These are phyloP conservation scores for Calonectria fujianensis DNA, from an alignment of 2,329 filamentous ascomycete species.

Conservation along the genomic window DNA sequence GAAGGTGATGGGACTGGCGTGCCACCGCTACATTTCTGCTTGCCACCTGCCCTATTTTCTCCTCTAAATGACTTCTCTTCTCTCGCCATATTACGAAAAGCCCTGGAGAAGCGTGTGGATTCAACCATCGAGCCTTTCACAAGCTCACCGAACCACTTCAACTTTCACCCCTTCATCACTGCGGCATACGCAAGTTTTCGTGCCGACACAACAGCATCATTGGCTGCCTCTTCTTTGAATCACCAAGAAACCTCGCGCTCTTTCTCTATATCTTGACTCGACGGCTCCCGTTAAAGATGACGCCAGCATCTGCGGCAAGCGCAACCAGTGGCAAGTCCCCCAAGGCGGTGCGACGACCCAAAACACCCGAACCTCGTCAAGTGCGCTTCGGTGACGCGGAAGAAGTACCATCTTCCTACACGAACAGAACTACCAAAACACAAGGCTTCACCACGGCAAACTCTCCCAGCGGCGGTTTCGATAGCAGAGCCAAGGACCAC, in stretches of 20 bases:
- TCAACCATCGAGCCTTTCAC: neutral
- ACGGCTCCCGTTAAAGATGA: conserved; percentile 46
- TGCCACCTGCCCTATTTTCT: neutral
- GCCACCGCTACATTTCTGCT: neutral
- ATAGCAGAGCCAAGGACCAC: conserved; percentile 37
- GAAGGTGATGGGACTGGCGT: conserved; percentile 11
- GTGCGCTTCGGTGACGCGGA: conserved; percentile 56
- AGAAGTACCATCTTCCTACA: conserved; percentile 35
- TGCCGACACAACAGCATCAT: neutral
- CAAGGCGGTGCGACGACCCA: conserved; percentile 56
- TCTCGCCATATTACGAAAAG: neutral
- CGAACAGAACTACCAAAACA: conserved; percentile 28
- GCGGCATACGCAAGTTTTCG: neutral
- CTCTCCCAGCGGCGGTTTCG: conserved; percentile 53
- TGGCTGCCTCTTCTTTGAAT: conserved; percentile 18
- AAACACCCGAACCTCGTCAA: conserved; percentile 56
- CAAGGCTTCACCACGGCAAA: conserved; percentile 48
- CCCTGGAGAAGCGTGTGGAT: neutral
- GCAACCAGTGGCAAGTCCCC: conserved; percentile 55
- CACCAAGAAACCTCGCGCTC: neutral
- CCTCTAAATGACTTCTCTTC: neutral
- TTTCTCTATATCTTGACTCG: conserved; percentile 8
- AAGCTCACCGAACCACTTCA: neutral
- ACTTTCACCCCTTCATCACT: conserved; percentile 18
- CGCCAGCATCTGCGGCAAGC: conserved; percentile 49